Base-by-base conservation (phyloP, 2,329 filamentous ascomycete species). In the Hypocrella siamensis region DNA sequence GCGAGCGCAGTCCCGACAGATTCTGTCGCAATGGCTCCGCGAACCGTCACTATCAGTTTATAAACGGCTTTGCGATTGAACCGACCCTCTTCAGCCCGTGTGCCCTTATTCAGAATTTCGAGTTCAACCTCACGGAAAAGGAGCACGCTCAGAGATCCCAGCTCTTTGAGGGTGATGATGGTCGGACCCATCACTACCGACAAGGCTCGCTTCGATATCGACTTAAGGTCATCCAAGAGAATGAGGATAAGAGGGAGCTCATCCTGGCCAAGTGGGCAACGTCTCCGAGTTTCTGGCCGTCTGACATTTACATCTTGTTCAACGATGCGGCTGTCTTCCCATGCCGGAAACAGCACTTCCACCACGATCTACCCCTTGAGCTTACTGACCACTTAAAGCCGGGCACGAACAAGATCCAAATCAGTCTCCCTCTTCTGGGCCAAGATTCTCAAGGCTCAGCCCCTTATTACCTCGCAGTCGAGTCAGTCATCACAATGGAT, bases 281-380 rank as follows among this genome's bases (percentile, higher is more conserved):
- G 2, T 51, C 60, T n/a, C 68, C 78, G 21, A 78, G 69, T 5
- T 46, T 52, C 16, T 94, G 84, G 85, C 82, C 84, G 0, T 60
- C 67, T 22, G 67, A 70, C 31, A 61, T 84, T 1, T 82, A 76
- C 38, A 62, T 88, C 37, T 61, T 66, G 12, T 51, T 92, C 37
- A 93, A 93, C 42, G 60, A 52, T 0, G 46, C 54, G 1, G 58
- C 72, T 9, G 49, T 83, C 12, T 57, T 61, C 17, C 49, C 72
- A 8, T 69, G 78, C 26, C 69, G 79, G 18, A 83, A 81, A 43
- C 51, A 70, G 1, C 76, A 90, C 38, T 69, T 86, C 45, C 76
- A 75, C 9, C 81, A 76, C 42, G 81, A 92, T 42, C 52, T 84
- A 7, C 76, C 86, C 0, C 59, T 81, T 5, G 83, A 93, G 41